These are phyloP conservation scores for Yueomyces sp. DNA, from an alignment of 805 yeast species.

Conservation along the genomic window DNA sequence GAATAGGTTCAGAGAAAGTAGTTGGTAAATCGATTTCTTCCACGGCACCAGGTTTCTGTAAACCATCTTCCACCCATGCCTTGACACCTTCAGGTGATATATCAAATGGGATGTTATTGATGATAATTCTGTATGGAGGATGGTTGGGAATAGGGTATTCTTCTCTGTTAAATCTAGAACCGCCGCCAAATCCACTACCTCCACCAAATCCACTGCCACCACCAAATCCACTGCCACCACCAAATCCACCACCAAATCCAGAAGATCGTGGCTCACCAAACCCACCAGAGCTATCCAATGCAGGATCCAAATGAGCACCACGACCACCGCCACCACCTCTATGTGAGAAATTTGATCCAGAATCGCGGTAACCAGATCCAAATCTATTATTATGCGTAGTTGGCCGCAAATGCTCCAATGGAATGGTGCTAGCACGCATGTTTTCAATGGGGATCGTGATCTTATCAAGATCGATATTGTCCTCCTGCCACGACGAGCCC, in stretches of 20 bases:
- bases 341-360: conserved; percentile 16
- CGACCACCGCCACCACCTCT: conserved; percentile 12
- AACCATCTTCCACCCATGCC: conserved; percentile 45
- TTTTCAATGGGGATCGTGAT: conserved; percentile 12
- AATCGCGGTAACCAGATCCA: conserved; percentile 7
- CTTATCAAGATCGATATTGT: background rate
- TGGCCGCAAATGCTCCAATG: conserved; percentile 19
- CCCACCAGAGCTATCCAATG: conserved; percentile 23
- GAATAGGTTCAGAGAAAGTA: conserved; percentile 46
- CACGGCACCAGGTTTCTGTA: conserved; percentile 40
- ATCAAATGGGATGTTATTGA: conserved; percentile 78
- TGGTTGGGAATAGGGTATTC: conserved; percentile 80
- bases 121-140: conserved; percentile 87
- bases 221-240: conserved; percentile 9
- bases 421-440: conserved; percentile 16
- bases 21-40: conserved; percentile 59
- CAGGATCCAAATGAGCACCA: conserved; percentile 24
- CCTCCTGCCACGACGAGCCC: background rate
- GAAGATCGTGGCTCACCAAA: no score
- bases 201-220: conserved; percentile 7
- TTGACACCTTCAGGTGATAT: conserved; percentile 49
- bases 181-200: conserved; percentile 16
- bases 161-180: conserved; percentile 18
- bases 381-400: conserved; percentile 1
- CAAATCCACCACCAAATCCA: conserved; percentile 8